Percentiles rank a stretch among this genome's conserved stretches.
Conservation (phyloP, 371 early-diverging fungal species). For the Mucor indicus region DNA sequence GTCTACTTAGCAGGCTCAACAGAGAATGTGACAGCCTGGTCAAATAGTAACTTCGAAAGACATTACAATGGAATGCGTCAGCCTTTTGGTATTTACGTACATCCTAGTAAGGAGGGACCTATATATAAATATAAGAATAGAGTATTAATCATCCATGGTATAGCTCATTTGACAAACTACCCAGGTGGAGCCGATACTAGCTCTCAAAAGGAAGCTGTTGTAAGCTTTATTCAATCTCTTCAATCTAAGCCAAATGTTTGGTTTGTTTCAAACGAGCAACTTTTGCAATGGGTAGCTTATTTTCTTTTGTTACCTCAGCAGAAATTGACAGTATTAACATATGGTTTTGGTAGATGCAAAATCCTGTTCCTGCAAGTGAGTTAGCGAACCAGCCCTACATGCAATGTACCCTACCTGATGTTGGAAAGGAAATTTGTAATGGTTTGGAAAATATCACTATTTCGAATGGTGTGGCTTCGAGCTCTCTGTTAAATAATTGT, state of each 20-base stretch:
- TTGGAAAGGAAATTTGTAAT: constrained; percentile 72
- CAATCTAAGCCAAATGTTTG: constrained; percentile 58
- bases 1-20: constrained; percentile 59
- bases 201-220: constrained; percentile 30
- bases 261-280: constrained; percentile 66
- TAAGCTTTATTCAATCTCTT: constrained; percentile 50
- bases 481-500: constrained; percentile 46
- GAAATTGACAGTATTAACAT: neutral
- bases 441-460: constrained; percentile 57
- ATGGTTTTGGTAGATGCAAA: constrained; percentile 46
- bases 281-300: constrained; percentile 53
- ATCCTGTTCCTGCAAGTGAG: constrained; percentile 63
- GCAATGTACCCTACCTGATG: constrained; percentile 58
- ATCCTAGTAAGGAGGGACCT: constrained; percentile 35
- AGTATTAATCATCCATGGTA: neutral
- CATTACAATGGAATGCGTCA: constrained; percentile 65
- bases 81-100: constrained; percentile 69
- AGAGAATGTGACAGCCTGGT: constrained; percentile 48
- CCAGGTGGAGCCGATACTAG: constrained; percentile 38
- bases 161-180: constrained; percentile 42
- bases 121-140: neutral
- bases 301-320: no score
- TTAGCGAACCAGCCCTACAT: constrained; percentile 56
- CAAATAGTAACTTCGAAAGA: constrained; percentile 57
- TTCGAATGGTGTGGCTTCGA: constrained; percentile 45